Percentiles rank a stretch among this genome's conserved stretches.
Evolutionary conservation across 495 filamentous ascomycete species (phyloP).

Genomic region (Aspergillus avenaceus): DNA sequence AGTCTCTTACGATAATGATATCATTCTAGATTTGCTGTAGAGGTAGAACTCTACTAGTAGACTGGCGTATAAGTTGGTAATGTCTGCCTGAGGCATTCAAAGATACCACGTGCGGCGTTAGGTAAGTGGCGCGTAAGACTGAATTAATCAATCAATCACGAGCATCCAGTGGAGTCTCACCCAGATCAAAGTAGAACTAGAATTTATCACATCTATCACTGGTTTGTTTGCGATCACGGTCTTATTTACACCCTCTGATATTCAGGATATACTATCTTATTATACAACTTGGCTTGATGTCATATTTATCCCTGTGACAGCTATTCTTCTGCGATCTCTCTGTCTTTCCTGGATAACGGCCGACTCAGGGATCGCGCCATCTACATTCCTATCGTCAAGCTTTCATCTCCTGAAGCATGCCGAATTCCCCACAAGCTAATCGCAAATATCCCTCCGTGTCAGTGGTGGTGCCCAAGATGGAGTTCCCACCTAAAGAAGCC

Average conservation of each 20-base stretch:
- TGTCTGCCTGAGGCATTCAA: not conserved
- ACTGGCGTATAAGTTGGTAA: not conserved
- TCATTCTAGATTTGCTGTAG: too few species aligned
- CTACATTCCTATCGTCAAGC: not conserved
- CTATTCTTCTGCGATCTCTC: not conserved
- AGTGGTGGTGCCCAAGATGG: constrained; percentile 14
- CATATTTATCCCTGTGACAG: too few species aligned
- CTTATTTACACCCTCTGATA: not conserved
- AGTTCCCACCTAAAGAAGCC: constrained; percentile 3
- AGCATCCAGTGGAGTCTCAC: too few species aligned
- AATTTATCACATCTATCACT: not conserved
- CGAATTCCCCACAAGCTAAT: not conserved
- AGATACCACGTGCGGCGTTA: too few species aligned
- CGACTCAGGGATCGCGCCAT: not conserved
- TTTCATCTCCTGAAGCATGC: constrained; percentile 2
- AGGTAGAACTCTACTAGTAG: not conserved
- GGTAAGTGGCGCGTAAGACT: too few species aligned
- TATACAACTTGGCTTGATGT: too few species aligned
- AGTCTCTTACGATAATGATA: not conserved
- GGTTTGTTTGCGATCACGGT: not conserved
- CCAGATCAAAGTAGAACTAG: not conserved
- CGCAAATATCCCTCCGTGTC: constrained; percentile 8
- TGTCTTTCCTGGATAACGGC: not conserved
- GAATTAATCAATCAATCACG: too few species aligned
- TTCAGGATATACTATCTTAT: not conserved